These are phyloP conservation scores for Salix exigua DNA, from an alignment of 345 rosid species.

Conservation along the genomic window DNA sequence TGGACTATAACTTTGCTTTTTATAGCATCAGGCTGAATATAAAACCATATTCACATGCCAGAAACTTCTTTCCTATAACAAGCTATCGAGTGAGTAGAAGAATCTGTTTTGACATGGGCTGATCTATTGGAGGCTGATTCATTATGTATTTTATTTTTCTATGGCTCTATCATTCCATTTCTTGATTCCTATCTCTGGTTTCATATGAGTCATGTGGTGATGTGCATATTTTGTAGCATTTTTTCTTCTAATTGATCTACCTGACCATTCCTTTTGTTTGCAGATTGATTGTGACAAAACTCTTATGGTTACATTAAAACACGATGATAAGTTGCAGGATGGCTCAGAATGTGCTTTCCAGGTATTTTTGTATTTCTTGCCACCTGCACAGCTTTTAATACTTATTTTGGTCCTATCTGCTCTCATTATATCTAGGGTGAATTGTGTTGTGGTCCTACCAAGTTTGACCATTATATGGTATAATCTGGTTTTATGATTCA, in stretches of 20 bases:
- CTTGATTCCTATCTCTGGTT: neutral
- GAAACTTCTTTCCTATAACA: neutral
- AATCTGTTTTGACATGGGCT: neutral
- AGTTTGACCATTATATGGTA: neutral
- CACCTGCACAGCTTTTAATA: neutral
- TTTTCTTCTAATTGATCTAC: constrained; percentile 9
- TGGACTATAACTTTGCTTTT: neutral
- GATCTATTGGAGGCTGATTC: neutral
- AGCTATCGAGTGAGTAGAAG: neutral
- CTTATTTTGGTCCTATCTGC: neutral
- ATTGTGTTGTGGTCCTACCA: neutral
- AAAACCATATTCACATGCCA: neutral
- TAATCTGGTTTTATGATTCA: neutral
- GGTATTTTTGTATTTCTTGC: constrained; percentile 36
- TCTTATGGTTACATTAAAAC: constrained; percentile 84
- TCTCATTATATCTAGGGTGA: neutral
- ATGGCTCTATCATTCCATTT: neutral
- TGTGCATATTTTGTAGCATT: neutral
- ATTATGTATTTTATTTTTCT: neutral
- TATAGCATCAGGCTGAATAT: neutral
- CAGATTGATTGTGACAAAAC: constrained; percentile 96
- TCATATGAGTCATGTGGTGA: neutral
- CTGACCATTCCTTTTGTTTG: constrained; percentile 21
- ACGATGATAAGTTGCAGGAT: constrained; percentile 93
- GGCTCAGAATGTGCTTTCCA: constrained; percentile 91